Conservation (phyloP, 208 protist species). For the Acanthamoeba lugdunensis region DNA sequence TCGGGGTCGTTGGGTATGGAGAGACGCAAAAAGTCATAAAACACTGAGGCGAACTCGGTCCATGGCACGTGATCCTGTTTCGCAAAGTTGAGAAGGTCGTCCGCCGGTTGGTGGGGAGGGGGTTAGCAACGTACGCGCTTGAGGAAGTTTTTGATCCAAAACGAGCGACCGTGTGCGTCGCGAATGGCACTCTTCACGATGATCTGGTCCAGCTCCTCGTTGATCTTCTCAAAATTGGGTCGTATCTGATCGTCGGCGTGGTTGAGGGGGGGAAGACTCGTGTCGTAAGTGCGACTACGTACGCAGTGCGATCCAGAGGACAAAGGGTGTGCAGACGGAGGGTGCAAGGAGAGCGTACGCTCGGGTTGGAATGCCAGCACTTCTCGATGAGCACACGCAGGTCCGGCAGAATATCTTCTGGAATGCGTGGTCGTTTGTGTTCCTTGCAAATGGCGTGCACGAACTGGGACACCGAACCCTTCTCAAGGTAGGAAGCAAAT, state of each 20-base stretch:
- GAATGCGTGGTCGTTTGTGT: conserved; percentile 61
- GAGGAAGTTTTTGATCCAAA: conserved; percentile 68
- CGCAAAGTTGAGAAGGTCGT: no score
- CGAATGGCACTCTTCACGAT: conserved; percentile 31
- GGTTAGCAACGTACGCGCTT: background rate
- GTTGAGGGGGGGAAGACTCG: no score
- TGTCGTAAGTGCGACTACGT: no score
- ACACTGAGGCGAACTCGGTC: conserved; percentile 34
- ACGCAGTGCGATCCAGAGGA: no score
- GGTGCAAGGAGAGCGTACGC: background rate
- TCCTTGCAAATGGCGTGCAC: conserved; percentile 62
- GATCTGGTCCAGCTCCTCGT: conserved; percentile 29
- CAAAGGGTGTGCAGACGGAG: background rate
- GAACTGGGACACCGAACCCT: conserved; percentile 35
- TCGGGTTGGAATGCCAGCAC: conserved; percentile 61
- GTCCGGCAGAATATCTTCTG: background rate
- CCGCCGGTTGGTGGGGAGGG: no score
- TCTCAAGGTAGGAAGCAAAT: conserved; percentile 43
- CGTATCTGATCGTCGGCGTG: background rate
- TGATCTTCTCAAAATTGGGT: conserved; percentile 66
- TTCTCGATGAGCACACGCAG: conserved; percentile 63
- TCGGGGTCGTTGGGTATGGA: conserved; percentile 2
- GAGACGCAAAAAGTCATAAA: conserved; percentile 58
- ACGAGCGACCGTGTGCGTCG: conserved; percentile 46
- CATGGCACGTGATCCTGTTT: conserved; percentile 57